Evolutionary conservation across 1,284 basidiomycete species (phyloP).

Genomic region (Irpex rosettiformis): DNA sequence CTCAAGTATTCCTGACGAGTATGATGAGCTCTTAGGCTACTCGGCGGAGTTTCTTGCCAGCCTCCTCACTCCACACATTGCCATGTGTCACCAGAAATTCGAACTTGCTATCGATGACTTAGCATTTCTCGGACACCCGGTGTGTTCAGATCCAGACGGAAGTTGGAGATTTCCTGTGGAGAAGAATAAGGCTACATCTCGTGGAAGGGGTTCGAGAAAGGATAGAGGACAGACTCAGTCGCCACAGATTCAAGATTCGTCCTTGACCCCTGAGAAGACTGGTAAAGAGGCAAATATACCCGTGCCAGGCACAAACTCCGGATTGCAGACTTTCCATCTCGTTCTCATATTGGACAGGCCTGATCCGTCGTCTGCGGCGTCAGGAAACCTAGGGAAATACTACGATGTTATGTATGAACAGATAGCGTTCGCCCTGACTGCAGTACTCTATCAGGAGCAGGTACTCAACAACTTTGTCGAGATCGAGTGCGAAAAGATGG

Average conservation of each 20-base stretch:
- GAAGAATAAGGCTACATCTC: conserved; percentile 42
- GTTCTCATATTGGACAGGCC: conserved; percentile 87
- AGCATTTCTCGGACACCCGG: conserved; percentile 95
- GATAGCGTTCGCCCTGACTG: conserved; percentile 83
- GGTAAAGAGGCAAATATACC: conserved; percentile 10
- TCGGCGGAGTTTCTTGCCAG: conserved; percentile 78
- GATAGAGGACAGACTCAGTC: conserved; percentile 19
- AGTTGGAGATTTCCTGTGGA: conserved; percentile 70
- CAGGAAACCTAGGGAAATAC: conserved; percentile 72
- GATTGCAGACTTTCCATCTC: conserved; percentile 80
- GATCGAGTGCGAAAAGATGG: conserved; percentile 66
- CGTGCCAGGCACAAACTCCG: neutral
- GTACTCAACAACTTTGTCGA: conserved; percentile 82
- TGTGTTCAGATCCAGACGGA: conserved; percentile 75
- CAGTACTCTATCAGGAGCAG: conserved; percentile 86
- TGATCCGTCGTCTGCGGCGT: conserved; percentile 79
- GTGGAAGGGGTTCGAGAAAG: conserved; percentile 54
- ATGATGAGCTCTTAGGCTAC: conserved; percentile 77
- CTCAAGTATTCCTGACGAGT: conserved; percentile 36
- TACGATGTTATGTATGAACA: conserved; percentile 87
- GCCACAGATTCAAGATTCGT: conserved; percentile 19
- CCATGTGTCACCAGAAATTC: conserved; percentile 92
- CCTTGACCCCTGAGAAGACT: conserved; percentile 22
- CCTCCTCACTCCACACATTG: conserved; percentile 74
- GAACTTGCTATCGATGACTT: conserved; percentile 91